Base-by-base conservation (phyloP, 2,329 filamentous ascomycete species). In the Albifimbria verrucaria region DNA sequence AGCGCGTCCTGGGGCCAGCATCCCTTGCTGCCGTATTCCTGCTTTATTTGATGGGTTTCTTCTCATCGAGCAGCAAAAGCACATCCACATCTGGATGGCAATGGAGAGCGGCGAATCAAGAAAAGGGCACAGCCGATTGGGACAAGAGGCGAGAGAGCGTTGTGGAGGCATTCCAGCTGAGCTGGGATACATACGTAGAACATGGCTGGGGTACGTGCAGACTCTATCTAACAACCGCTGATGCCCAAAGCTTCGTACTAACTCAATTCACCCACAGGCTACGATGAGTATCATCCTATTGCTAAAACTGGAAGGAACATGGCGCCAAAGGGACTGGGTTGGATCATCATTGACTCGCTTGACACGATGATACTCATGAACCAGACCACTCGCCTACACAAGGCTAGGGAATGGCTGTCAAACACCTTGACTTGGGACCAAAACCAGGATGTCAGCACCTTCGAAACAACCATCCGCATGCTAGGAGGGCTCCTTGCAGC, bases 291-390 rank as follows among this genome's bases (percentile, higher is more conserved):
- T 68, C 85, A 90, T 62, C 94, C 94, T 2, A 74, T 93, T 24
- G 85, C 89, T 6, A 94, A 94, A 68, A 84, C 75, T 18, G 90
- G 91, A 48, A 79, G 78, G 49, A 86, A 94, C 63, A 97, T 99
- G 93, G 86, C 91, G 7, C 81, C 88, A 3, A 86, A 90, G 57
- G 94, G 93, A 23, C 80, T 99, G 72, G 94, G 94, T 25, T 99
- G 95, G 94, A 97, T 97, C 65, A 97, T 99, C 57, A 88, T 99
- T 53, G 94, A 99, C 73, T 86, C 93, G 12, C 77, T 99, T 57
- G 94, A 99, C 71, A 99, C 94, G 1, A 83, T 97, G 80, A 99
- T 99, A 76, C 78, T 99, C 56, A 99, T 99, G 94, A 97, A 97
- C 69, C 79, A 96, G 59, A 97, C 93, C 15, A 88, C 85, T 26